phyloP scores from a whole-genome alignment of 148 eudicot genomes.

The Fagopyrum tataricum region DNA sequence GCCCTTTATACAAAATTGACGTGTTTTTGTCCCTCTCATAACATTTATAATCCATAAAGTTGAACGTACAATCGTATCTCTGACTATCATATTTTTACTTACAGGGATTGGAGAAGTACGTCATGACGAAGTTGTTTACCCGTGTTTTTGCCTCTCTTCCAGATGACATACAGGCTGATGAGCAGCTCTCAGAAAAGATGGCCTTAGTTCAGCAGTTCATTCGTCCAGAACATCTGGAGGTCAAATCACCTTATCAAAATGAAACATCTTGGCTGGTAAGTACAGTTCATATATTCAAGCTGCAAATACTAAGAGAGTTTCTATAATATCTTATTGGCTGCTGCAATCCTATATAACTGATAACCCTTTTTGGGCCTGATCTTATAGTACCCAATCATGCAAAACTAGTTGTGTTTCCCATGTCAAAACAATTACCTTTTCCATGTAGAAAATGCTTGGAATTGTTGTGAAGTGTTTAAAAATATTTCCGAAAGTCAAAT shows the following conservation, averaged over 20 bases:
- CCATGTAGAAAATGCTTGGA: not conserved
- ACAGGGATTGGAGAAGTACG: slow-evolving; percentile 94
- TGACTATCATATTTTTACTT: slow-evolving; percentile 17
- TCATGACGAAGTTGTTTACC: slow-evolving; percentile 82
- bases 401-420: not conserved
- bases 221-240: slow-evolving; percentile 83
- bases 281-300: slow-evolving; percentile 10
- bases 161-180: slow-evolving; percentile 68
- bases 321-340: not conserved
- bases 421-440: not conserved
- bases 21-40: not conserved
- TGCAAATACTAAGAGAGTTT: not conserved
- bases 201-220: slow-evolving; percentile 84
- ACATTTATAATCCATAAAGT: not conserved
- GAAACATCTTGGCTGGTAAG: slow-evolving; percentile 98
- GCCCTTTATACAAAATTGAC: not conserved
- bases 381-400: too few species aligned
- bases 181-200: slow-evolving; percentile 73
- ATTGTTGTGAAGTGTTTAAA: not conserved
- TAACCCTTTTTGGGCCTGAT: not conserved
- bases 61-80: not conserved
- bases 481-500: not conserved
- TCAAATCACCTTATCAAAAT: slow-evolving; percentile 68
- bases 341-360: not conserved
- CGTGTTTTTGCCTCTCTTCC: slow-evolving; percentile 78